Evolutionary conservation across 192 early-diverging fungal genomes (phyloP).

Genomic region (Coemansia aciculifera): DNA sequence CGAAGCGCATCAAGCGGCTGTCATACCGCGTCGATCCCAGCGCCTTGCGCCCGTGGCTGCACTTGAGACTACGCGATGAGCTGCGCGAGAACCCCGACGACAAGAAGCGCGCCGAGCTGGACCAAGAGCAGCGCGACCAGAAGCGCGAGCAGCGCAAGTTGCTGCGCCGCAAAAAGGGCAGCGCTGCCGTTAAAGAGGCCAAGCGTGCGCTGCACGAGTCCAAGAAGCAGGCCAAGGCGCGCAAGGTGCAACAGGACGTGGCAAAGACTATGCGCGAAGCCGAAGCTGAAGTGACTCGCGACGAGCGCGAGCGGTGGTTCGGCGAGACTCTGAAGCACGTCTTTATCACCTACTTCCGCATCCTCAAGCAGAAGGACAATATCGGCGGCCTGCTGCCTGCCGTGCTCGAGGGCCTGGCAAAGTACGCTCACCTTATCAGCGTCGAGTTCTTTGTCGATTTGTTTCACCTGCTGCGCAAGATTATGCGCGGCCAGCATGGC

Average conservation of each 20-base stretch:
- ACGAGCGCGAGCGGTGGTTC: slow-evolving; percentile 81
- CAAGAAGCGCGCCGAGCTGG: slow-evolving; percentile 56
- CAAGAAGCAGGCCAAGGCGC: slow-evolving; percentile 71
- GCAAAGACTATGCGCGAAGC: slow-evolving; percentile 74
- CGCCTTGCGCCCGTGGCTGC: slow-evolving; percentile 71
- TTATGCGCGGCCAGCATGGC: slow-evolving; percentile 68
- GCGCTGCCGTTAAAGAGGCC: slow-evolving; percentile 45
- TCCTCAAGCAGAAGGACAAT: slow-evolving; percentile 80
- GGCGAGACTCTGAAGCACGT: slow-evolving; percentile 93
- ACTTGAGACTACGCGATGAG: slow-evolving; percentile 83
- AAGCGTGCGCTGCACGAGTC: slow-evolving; percentile 63
- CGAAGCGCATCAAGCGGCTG: slow-evolving; percentile 81
- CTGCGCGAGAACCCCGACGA: slow-evolving; percentile 60
- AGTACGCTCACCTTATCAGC: slow-evolving; percentile 94
- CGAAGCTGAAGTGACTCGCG: slow-evolving; percentile 81
- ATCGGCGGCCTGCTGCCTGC: slow-evolving; percentile 64
- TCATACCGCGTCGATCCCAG: slow-evolving; percentile 71
- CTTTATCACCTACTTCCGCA: slow-evolving; percentile 93
- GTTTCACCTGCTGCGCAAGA: slow-evolving; percentile 77
- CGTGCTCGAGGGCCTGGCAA: slow-evolving; percentile 63
- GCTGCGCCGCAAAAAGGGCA: slow-evolving; percentile 39
- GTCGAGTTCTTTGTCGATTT: slow-evolving; percentile 95
- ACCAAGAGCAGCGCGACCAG: slow-evolving; percentile 57
- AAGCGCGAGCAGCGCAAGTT: slow-evolving; percentile 36
- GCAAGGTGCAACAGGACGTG: slow-evolving; percentile 47